These are phyloP conservation scores for Entomortierella parvispora DNA, from an alignment of 192 early-diverging fungal species.

Conservation along the genomic window DNA sequence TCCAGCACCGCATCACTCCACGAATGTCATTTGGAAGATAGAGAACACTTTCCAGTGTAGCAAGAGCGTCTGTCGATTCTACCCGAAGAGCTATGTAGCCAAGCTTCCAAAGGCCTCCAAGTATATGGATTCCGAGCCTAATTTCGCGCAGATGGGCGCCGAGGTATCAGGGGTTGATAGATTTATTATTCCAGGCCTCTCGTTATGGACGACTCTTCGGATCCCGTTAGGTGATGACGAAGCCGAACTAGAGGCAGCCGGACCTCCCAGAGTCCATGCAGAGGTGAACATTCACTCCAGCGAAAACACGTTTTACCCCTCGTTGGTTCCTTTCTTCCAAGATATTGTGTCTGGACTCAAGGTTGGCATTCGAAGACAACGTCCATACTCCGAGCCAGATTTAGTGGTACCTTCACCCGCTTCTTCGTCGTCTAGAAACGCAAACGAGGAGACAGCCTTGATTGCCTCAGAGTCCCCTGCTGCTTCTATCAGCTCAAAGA, in stretches of 20 bases:
- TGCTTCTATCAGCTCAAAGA: no score
- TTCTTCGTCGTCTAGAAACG: slow-evolving; percentile 1
- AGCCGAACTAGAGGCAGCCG: slow-evolving; percentile 26
- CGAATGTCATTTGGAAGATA: slow-evolving; percentile 55
- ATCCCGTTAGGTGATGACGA: slow-evolving; percentile 56
- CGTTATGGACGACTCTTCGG: slow-evolving; percentile 57
- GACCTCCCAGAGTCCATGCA: slow-evolving; percentile 59
- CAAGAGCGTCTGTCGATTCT: slow-evolving; percentile 60
- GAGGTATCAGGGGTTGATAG: slow-evolving; percentile 55
- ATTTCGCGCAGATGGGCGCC: slow-evolving; percentile 34
- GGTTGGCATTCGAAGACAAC: slow-evolving; percentile 60
- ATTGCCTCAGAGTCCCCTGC: slow-evolving; percentile 10
- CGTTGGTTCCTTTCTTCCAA: slow-evolving; percentile 74
- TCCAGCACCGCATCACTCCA: not conserved
- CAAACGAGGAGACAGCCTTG: not conserved
- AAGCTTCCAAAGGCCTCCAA: slow-evolving; percentile 48
- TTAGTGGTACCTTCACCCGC: slow-evolving; percentile 1
- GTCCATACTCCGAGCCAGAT: slow-evolving; percentile 25
- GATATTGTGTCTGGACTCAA: slow-evolving; percentile 74
- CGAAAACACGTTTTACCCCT: slow-evolving; percentile 77
- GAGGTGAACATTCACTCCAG: slow-evolving; percentile 75
- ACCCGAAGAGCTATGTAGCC: slow-evolving; percentile 59
- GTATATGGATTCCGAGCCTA: slow-evolving; percentile 40
- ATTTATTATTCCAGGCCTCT: slow-evolving; percentile 65
- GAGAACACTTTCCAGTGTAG: slow-evolving; percentile 60